Conservation (phyloP, 2,329 filamentous ascomycete species). For the Myriosclerotinia scirpicola region DNA sequence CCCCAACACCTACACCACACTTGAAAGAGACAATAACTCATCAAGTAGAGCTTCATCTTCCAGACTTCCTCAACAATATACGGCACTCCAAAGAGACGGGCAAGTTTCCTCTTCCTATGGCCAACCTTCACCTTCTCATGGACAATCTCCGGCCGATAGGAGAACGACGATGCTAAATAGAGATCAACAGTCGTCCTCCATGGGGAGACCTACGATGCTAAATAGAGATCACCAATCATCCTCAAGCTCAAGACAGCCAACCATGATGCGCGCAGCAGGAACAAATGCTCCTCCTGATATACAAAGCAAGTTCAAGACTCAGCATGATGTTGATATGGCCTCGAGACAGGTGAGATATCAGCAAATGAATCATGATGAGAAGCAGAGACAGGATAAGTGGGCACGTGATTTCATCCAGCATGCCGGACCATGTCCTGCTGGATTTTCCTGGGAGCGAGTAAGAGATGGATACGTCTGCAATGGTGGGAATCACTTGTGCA, state of each 20-base stretch:
- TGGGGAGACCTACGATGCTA: background rate
- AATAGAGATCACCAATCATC: constrained; percentile 3
- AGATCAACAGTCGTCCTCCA: constrained; percentile 1
- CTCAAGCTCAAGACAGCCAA: background rate
- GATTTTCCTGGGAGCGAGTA: constrained; percentile 25
- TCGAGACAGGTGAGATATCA: constrained; percentile 25
- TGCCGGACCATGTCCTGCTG: constrained; percentile 25
- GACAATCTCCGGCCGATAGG: too few relatives aligned
- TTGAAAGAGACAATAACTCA: constrained; percentile 3
- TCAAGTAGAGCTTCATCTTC: background rate
- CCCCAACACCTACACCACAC: background rate
- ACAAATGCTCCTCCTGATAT: constrained; percentile 13
- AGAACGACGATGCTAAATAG: background rate
- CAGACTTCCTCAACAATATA: background rate
- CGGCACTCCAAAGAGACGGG: constrained; percentile 6
- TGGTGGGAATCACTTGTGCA: constrained; percentile 27
- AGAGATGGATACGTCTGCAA: constrained; percentile 31
- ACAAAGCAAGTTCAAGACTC: constrained; percentile 11
- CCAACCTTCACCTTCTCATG: too few relatives aligned
- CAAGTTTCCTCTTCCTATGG: background rate
- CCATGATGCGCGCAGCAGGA: background rate
- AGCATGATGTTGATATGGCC: constrained; percentile 28
- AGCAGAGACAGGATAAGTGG: constrained; percentile 31
- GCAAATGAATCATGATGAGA: constrained; percentile 24
- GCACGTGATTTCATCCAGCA: constrained; percentile 20